Evolutionary conservation across 2,329 filamentous ascomycete genomes (phyloP).

Genomic region (Herpotrichia juniperi): DNA sequence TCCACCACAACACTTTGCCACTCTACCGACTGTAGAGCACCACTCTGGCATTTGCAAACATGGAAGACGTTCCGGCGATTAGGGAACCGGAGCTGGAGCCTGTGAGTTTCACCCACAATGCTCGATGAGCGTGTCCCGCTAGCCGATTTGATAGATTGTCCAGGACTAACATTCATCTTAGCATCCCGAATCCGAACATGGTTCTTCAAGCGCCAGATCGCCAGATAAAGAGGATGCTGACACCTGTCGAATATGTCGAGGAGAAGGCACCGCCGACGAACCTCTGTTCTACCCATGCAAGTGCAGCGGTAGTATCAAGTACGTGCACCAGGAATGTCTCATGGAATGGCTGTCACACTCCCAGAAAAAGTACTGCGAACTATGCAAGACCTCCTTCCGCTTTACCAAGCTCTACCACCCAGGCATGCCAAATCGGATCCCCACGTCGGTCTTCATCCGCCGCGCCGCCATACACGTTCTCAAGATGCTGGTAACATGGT

Average conservation of each 20-base stretch:
- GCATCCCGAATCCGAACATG: not conserved
- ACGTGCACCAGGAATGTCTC: constrained; percentile 94
- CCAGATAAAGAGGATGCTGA: constrained; percentile 64
- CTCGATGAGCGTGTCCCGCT: not conserved
- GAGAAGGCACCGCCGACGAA: constrained; percentile 80
- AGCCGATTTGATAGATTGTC: not conserved
- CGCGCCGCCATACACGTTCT: constrained; percentile 77
- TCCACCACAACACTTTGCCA: not conserved
- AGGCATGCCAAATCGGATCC: constrained; percentile 86
- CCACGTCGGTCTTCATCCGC: constrained; percentile 78
- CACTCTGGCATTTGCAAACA: not conserved
- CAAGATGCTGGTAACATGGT: constrained; percentile 76
- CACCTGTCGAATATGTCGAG: constrained; percentile 96
- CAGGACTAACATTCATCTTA: not conserved
- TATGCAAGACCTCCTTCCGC: constrained; percentile 97
- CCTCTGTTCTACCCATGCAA: constrained; percentile 98
- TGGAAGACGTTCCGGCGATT: not conserved
- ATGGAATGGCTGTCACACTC: constrained; percentile 99
- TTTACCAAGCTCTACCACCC: constrained; percentile 98
- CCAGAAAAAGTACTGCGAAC: constrained; percentile 98
- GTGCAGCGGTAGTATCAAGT: constrained; percentile 98
- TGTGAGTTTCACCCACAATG: not conserved
- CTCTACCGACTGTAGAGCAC: not conserved
- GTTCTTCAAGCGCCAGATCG: constrained; percentile 2
- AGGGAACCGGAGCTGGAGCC: not conserved